These are phyloP conservation scores for Baeospora myosura DNA, from an alignment of 1,284 basidiomycete genomes.

Conservation along the genomic window DNA sequence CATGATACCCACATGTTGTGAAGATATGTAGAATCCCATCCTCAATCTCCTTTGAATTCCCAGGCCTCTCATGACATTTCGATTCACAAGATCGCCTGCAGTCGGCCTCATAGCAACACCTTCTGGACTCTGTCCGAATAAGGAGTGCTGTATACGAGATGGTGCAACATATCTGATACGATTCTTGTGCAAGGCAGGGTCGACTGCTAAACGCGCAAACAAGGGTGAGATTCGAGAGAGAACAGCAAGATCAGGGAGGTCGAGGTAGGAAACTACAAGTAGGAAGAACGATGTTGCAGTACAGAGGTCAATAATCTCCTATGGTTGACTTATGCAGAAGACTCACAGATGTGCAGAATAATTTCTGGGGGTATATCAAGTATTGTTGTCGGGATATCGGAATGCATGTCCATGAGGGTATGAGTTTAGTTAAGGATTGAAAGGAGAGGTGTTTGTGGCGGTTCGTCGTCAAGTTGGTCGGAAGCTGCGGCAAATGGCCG, in stretches of 20 bases:
- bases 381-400: too few species aligned
- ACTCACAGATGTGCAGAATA: constrained; percentile 50
- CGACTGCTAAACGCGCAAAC: constrained; percentile 43
- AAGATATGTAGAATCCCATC: constrained; percentile 56
- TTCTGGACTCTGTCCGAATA: constrained; percentile 48
- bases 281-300: background rate
- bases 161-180: constrained; percentile 56
- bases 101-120: constrained; percentile 56
- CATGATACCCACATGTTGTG: constrained; percentile 40
- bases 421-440: too few species aligned
- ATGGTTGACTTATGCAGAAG: constrained; percentile 10
- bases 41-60: constrained; percentile 59
- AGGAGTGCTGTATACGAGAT: constrained; percentile 55
- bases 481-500: too few species aligned
- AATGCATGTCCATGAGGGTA: too few species aligned
- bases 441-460: too few species aligned
- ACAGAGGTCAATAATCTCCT: constrained; percentile 6
- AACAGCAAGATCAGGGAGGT: constrained; percentile 58
- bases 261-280: constrained; percentile 56
- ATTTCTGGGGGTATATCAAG: constrained; percentile 46
- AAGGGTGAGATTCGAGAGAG: constrained; percentile 39
- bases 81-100: constrained; percentile 54
- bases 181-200: constrained; percentile 53
- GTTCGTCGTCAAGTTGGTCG: too few species aligned
- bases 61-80: constrained; percentile 60